Evolutionary conservation across 129 eudicot species (phyloP), one percentile per base, ranked within the genome.

Genomic region (Smallanthus sonchifolius): DNA sequence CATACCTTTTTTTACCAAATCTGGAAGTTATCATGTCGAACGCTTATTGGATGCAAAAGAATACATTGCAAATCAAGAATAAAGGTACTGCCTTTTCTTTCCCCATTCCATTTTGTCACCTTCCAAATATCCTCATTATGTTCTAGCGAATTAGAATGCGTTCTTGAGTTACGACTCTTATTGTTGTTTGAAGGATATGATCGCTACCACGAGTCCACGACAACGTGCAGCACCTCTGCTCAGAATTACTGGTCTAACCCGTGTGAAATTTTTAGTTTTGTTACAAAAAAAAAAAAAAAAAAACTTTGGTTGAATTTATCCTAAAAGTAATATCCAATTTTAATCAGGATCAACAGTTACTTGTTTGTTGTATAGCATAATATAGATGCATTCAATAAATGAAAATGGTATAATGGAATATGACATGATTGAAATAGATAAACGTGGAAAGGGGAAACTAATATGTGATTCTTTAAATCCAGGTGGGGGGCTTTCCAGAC

Each of bases 1-100:
- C 63, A 13, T 7, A 42, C 83, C 52, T 65, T 51, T 62, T 76
- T 17, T 72, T 79, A 19, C 83, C 52, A 79, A 72, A 79, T 79
- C 79, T n/a, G 69, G 83, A 65, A 79, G 70, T 72, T 65, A 34
- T 65, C 73, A 65, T 79, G 83, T 72, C 83, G 1, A 32, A 52
- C 3, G 51, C 74, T 67, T 43, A 65, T 20, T 72, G 83, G 74
- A 7, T 72, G 67, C 30, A 63, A 64, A 34, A 35, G 74, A 79
- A 72, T 66, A 72, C 78, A 43, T 65, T 65, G 74, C 74, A 54
- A 65, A 79, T 79, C 78, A 79, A 73, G 83, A 79, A 79, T 79
- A 79, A 72, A 79, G 83, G 69, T 40, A 17, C 5, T 19, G 49
- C 35, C 67, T 72, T 77, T 66, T 77, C 64, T 45, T 79, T 54